Evolutionary conservation across 2,329 filamentous ascomycete genomes (phyloP), one percentile per base, ranked within the genome.

Genomic region (Helminthosporium solani): DNA sequence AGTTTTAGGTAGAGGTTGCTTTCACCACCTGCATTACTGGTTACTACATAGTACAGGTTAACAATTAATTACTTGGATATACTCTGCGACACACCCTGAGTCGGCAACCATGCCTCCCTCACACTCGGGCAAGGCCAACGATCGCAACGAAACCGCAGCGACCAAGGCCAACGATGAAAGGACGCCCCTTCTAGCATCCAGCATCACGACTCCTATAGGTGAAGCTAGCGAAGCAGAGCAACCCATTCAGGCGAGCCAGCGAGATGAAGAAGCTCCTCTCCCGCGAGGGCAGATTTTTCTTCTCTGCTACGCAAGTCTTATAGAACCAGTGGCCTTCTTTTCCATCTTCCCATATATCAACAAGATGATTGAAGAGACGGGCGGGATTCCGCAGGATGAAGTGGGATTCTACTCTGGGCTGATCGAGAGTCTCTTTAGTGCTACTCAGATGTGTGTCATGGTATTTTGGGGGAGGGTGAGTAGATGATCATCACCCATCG

Each of bases 241-340:
- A 36, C 6, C 2, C 27, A 45, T 34, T 33, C 44, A 34, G 40
- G 43, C 21, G 47, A 46, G 8, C 18, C 33, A 15, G 31, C 30
- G 46, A 18, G 37, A 44, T 2, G 57, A 63, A 21, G 51, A 65
- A 27, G 48, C 45, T 18, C 63, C 63, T 14, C 39, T 70, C n/a
- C 64, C 64, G 1, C 49, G 50, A 21, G 12, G 30, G 1, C 88
- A 92, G 65, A 83, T 94, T 42, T 67, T 86, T 25, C 68, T 87
- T 9, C 80, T 94, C 11, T 92, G 88, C 73, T 87, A 84, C 63
- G 83, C 84, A 1, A 82, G 87, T 5, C 63, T 88, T 20, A 75
- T 88, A 35, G 88, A 92, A 61, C 87, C 88, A 1, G 78, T 91
- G 33, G 86, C 87, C n/a, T 92, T 89, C 73, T 92, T 91, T 73